Base-by-base conservation (phyloP, 495 filamentous ascomycete genomes). In the Annulohypoxylon stygium region DNA sequence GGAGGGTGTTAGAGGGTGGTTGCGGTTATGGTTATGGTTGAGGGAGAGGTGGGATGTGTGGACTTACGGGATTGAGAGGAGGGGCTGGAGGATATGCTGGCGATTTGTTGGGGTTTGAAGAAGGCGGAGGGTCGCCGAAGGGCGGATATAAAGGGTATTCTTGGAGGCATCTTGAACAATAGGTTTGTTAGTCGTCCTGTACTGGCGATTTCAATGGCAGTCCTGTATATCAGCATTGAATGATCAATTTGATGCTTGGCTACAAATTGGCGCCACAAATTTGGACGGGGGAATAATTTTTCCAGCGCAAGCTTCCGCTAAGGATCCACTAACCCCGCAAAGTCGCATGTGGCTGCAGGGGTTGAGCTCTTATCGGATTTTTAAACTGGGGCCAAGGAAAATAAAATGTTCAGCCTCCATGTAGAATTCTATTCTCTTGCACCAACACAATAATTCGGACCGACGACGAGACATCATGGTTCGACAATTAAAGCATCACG, bases 401-500 rank as follows among this genome's bases (percentile, higher is more conserved):
- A 54, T 30, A 57, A 69, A 69, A 58, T 66, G 71, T 61, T 53
- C 50, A 74, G 47, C 71, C 65, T 69, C 65, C 61, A 65, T 45
- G 26, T 65, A 34, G 50, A 26, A 26, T 64, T 39, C 20, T 30
- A 5, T 68, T 53, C 10, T 68, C 26, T 41, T 20, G n/a, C 33
- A 59, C 26, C 68, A 63, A 58, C 39, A 11, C 61, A 1, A 34
- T 37, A 34, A 16, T 39, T 47, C 25, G 6, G 1, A 41, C 10
- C 10, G 33, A 47, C 59, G 11, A 48, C 25, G 6, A 59, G 67
- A 51, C 48, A 70, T 12, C 33, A 97, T 97, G 93, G 92, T 96
- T 74, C 91, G 95, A 68, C 91, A 95, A 81, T 89, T 98, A 77
- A 97, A 97, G 83, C 88, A 95, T 76, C 94, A 97, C 83, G 95